Conservation (phyloP, 139 green algal species). For the Yamagishiella unicocca region DNA sequence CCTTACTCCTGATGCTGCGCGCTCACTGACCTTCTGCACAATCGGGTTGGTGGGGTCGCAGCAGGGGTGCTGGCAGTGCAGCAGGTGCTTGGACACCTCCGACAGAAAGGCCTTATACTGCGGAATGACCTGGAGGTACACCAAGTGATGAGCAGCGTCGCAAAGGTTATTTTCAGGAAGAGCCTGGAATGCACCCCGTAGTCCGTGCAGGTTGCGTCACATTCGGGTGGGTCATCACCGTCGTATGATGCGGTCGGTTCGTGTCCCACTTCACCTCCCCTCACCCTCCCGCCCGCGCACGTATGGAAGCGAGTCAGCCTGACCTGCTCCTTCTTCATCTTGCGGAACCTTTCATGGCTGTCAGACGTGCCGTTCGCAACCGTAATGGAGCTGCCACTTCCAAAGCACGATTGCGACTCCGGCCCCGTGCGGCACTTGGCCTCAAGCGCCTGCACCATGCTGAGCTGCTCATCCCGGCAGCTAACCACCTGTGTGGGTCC, state of each 20-base stretch:
- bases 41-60: conserved; percentile 20
- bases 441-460: neutral
- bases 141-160: too few species aligned
- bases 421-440: neutral
- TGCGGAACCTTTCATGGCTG: neutral
- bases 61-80: conserved; percentile 42
- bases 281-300: too few species aligned
- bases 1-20: too few species aligned
- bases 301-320: too few species aligned
- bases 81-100: conserved; percentile 30
- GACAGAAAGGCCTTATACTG: conserved; percentile 43
- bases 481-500: conserved; percentile 28
- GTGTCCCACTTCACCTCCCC: too few species aligned
- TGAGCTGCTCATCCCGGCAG: conserved; percentile 43
- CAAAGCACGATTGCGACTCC: neutral
- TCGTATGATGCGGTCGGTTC: too few species aligned
- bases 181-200: too few species aligned
- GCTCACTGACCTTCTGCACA: conserved; percentile 1
- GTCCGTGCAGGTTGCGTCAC: too few species aligned
- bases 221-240: too few species aligned
- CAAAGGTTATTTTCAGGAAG: too few species aligned
- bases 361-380: neutral
- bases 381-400: neutral
- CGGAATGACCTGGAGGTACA: neutral
- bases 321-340: conserved; percentile 44